These are phyloP conservation scores for Tetraselmis chui DNA, from an alignment of 139 green algal species.

Conservation along the genomic window DNA sequence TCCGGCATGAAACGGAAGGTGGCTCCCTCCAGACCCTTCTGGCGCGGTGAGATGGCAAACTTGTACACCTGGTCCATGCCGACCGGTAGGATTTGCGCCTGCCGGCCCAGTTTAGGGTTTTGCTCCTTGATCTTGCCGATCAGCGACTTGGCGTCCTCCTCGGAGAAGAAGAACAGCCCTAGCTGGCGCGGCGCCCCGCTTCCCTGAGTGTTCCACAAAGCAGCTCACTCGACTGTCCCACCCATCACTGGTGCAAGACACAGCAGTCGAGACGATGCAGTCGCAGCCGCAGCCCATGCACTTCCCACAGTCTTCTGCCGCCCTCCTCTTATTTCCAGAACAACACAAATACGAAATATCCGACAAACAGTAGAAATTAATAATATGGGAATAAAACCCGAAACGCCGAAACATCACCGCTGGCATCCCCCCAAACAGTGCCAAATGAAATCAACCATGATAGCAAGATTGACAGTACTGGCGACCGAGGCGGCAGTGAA, in stretches of 20 bases:
- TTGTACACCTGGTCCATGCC: slow-evolving; percentile 79
- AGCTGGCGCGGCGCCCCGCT: slow-evolving; percentile 39
- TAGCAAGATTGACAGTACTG: no score
- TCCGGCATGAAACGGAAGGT: slow-evolving; percentile 82
- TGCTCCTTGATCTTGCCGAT: slow-evolving; percentile 70
- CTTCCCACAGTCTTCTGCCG: not conserved
- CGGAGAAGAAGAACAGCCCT: slow-evolving; percentile 77
- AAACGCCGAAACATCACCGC: no score
- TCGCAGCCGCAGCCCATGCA: not conserved
- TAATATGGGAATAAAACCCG: no score
- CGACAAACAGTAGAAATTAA: no score
- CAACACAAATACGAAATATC: not conserved
- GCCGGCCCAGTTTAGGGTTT: slow-evolving; percentile 62
- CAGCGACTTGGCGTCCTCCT: slow-evolving; percentile 65
- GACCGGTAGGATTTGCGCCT: slow-evolving; percentile 58
- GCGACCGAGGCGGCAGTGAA: no score
- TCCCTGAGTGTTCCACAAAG: no score
- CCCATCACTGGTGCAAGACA: no score
- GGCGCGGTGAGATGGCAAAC: slow-evolving; percentile 22
- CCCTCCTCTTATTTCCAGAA: not conserved
- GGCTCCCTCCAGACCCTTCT: slow-evolving; percentile 39
- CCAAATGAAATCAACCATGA: no score
- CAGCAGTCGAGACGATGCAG: no score
- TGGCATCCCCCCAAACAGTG: no score
- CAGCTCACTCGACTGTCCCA: no score